Conservation (phyloP, 441 rosid species). For the Rhodomyrtus psidioides region DNA sequence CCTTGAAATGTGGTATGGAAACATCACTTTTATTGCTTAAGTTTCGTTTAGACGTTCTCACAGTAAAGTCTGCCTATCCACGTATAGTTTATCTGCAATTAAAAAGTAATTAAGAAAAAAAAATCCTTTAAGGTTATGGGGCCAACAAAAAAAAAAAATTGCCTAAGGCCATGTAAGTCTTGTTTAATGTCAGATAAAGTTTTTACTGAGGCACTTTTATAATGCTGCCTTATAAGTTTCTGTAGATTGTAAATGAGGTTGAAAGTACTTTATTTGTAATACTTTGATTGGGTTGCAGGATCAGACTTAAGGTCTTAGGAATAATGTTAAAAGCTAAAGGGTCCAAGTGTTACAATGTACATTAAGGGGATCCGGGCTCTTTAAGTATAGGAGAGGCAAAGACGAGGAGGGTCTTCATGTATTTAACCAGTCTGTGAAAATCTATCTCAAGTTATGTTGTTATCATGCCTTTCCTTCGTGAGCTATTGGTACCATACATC, state of each 20-base stretch:
- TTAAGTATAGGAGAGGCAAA: background rate
- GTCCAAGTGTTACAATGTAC: no score
- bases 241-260: background rate
- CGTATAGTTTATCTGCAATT: background rate
- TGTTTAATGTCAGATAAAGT: background rate
- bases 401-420: background rate
- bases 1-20: background rate
- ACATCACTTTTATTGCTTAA: background rate
- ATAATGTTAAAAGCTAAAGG: background rate
- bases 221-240: background rate
- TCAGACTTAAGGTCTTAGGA: background rate
- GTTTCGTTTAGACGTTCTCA: background rate
- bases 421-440: background rate
- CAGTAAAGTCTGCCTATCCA: background rate
- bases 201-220: background rate
- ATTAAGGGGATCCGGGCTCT: background rate
- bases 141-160: background rate
- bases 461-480: background rate
- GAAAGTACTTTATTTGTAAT: background rate
- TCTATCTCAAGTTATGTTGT: background rate
- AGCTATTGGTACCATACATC: background rate
- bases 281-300: background rate
- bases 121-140: background rate
- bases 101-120: background rate
- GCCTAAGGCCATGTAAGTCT: background rate